phyloP scores from a whole-genome alignment of 176 grass and related monocot species.

The Typha latifolia region DNA sequence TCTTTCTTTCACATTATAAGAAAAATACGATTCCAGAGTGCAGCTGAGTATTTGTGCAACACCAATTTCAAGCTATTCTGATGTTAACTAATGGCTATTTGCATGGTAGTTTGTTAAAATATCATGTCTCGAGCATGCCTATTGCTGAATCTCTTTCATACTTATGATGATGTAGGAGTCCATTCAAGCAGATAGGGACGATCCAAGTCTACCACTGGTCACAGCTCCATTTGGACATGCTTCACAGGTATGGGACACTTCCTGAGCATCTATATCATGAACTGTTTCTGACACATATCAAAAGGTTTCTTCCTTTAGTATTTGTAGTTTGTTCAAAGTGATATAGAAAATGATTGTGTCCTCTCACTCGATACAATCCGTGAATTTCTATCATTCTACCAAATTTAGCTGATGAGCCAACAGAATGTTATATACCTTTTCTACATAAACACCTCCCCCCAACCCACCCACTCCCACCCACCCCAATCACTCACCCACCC shows the following conservation, averaged over 20 bases:
- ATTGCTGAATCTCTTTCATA: slow-evolving; percentile 3
- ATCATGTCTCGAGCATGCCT: not conserved
- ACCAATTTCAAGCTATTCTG: not conserved
- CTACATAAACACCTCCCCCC: too few relatives aligned
- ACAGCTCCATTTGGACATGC: slow-evolving; percentile 99
- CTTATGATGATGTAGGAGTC: slow-evolving; percentile 42
- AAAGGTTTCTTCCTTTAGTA: too few relatives aligned
- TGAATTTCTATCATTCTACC: too few relatives aligned
- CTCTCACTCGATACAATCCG: too few relatives aligned
- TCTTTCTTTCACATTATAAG: not conserved
- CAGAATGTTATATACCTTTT: too few relatives aligned
- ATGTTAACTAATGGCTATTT: too few relatives aligned
- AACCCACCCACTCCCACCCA: too few relatives aligned
- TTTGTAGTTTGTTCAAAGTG: too few relatives aligned
- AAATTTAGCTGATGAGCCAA: too few relatives aligned
- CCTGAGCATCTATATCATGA: not conserved
- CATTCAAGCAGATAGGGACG: slow-evolving; percentile 85
- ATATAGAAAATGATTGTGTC: too few relatives aligned
- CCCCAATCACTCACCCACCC: too few relatives aligned
- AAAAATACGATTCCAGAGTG: too few relatives aligned
- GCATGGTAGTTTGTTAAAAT: not conserved
- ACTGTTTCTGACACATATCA: not conserved
- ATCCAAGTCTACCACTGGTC: slow-evolving; percentile 88
- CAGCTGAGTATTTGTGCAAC: not conserved
- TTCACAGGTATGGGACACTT: slow-evolving; percentile 61